phyloP scores from a whole-genome alignment of 306 rosid species.

The Gleditsia sinensis region DNA sequence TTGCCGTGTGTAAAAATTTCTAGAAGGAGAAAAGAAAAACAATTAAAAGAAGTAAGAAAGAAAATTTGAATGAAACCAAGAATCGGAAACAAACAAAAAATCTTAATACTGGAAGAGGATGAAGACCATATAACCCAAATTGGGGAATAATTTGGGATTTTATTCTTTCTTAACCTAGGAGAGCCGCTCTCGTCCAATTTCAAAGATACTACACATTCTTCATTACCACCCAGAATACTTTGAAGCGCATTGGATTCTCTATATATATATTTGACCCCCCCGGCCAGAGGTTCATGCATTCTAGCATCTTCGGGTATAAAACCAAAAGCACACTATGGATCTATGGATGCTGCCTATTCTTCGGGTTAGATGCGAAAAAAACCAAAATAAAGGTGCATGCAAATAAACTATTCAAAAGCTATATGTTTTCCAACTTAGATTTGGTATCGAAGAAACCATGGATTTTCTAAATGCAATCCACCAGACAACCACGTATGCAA shows the following conservation, averaged over 20 bases:
- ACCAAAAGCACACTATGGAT: slow-evolving; percentile 22
- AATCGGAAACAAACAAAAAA: no score
- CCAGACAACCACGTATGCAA: not conserved
- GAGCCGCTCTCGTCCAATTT: not conserved
- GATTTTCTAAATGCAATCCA: slow-evolving; percentile 15
- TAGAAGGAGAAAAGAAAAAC: not conserved
- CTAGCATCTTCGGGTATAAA: slow-evolving; percentile 29
- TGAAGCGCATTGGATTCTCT: slow-evolving; percentile 43
- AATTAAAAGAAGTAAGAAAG: not conserved
- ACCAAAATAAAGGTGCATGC: not conserved
- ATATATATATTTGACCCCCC: slow-evolving; percentile 16
- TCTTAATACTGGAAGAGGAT: no score
- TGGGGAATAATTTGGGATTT: slow-evolving; percentile 27
- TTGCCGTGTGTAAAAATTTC: slow-evolving; percentile 25
- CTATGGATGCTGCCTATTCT: slow-evolving; percentile 27
- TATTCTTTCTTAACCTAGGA: slow-evolving; percentile 12
- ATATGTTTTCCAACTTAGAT: slow-evolving; percentile 5
- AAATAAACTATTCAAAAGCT: not conserved
- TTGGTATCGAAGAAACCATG: slow-evolving; percentile 27
- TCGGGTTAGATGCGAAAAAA: not conserved
- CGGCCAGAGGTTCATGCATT: slow-evolving; percentile 44
- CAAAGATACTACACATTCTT: slow-evolving; percentile 14
- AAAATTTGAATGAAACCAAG: not conserved
- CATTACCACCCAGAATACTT: slow-evolving; percentile 20
- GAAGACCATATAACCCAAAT: slow-evolving; percentile 3